A percentile compares a stretch with the other conserved stretches of the same genome.
These are phyloP conservation scores for Zygotorulaspora sp. DNA, from an alignment of 805 yeast species.

Conservation along the genomic window DNA sequence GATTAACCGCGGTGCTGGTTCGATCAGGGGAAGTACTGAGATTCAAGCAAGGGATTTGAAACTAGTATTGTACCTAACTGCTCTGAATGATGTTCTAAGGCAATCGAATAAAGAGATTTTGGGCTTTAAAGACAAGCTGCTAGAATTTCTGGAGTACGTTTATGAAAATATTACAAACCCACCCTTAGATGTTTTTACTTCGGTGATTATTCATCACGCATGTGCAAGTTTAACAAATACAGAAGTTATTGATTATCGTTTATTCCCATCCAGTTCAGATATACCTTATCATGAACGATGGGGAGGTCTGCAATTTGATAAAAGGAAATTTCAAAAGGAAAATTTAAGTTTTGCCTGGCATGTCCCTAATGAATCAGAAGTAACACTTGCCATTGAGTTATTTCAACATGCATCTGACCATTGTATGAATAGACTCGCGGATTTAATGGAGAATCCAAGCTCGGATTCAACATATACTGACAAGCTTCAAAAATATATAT, in stretches of 20 bases:
- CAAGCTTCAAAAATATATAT: constrained; percentile 48
- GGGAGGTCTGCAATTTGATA: constrained; percentile 69
- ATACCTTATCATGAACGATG: constrained; percentile 48
- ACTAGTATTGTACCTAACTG: constrained; percentile 63
- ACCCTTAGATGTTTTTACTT: constrained; percentile 52
- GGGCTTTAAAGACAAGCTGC: constrained; percentile 42
- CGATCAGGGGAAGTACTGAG: constrained; percentile 58
- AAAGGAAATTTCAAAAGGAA: constrained; percentile 43
- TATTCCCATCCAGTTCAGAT: constrained; percentile 45
- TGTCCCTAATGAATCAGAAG: constrained; percentile 52
- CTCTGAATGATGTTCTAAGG: constrained; percentile 65
- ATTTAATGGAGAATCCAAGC: constrained; percentile 22
- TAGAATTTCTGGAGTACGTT: constrained; percentile 34
- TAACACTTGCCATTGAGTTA: constrained; percentile 55
- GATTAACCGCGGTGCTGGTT: constrained; percentile 76
- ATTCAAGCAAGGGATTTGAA: constrained; percentile 74
- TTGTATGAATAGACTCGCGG: constrained; percentile 42
- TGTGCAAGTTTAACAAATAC: constrained; percentile 60
- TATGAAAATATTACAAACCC: constrained; percentile 41
- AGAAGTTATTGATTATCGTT: constrained; percentile 51
- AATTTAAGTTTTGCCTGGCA: constrained; percentile 70
- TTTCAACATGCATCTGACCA: constrained; percentile 47
- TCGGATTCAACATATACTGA: constrained; percentile 39
- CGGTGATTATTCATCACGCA: constrained; percentile 63
- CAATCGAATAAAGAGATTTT: constrained; percentile 56